Percentiles rank a stretch among this genome's conserved stretches.
Evolutionary conservation across 208 protist genomes (phyloP).

Genomic region (Crithidia fasciculata): DNA sequence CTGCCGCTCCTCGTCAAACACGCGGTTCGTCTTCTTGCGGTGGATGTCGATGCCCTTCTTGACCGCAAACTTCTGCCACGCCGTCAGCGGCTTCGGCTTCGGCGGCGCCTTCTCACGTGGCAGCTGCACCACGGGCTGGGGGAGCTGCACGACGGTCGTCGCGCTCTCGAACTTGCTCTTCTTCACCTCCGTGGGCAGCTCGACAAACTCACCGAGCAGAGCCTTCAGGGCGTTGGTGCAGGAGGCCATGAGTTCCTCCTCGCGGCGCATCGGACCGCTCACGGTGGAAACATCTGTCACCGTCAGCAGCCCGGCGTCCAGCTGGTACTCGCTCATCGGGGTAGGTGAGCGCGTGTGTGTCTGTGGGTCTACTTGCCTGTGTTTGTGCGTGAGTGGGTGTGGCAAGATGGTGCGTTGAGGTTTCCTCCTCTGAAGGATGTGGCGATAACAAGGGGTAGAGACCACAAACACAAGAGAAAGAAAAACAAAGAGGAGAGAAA

Average conservation of each 20-base stretch:
- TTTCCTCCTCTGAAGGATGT: too few species aligned
- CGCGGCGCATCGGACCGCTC: slow-evolving; percentile 79
- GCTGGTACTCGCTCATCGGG: slow-evolving; percentile 73
- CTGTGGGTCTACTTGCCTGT: neutral
- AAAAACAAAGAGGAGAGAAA: neutral
- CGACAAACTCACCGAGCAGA: slow-evolving; percentile 69
- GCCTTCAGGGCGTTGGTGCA: slow-evolving; percentile 71
- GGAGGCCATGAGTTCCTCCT: slow-evolving; percentile 77
- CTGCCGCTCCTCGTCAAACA: slow-evolving; percentile 90
- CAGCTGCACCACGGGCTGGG: slow-evolving; percentile 83
- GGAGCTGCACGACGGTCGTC: slow-evolving; percentile 74
- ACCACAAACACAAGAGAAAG: too few species aligned
- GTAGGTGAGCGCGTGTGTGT: neutral
- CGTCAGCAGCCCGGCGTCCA: slow-evolving; percentile 83
- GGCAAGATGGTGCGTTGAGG: neutral
- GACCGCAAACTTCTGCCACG: slow-evolving; percentile 93
- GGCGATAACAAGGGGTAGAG: too few species aligned
- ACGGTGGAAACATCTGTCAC: slow-evolving; percentile 82
- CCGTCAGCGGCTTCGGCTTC: slow-evolving; percentile 87
- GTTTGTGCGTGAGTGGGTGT: neutral
- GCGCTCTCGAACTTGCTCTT: slow-evolving; percentile 83
- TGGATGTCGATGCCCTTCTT: slow-evolving; percentile 94
- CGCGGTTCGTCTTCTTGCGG: slow-evolving; percentile 88
- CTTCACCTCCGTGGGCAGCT: slow-evolving; percentile 75
- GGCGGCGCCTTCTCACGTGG: slow-evolving; percentile 93